These are phyloP conservation scores for Elasticomyces elasticus DNA, from an alignment of 495 filamentous ascomycete species.

Conservation along the genomic window DNA sequence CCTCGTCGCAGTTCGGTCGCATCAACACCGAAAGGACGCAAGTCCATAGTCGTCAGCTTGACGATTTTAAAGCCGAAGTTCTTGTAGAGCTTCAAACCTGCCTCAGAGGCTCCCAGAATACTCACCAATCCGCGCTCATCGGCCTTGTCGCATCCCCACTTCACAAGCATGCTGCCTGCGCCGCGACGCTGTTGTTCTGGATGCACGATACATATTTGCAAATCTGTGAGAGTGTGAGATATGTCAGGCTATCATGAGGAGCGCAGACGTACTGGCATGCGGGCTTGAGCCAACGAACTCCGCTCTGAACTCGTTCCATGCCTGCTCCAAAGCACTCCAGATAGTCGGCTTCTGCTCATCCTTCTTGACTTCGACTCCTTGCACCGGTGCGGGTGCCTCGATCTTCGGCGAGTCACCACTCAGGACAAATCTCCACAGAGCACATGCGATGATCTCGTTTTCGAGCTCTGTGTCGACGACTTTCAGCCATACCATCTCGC, in stretches of 20 bases:
- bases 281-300: conserved; percentile 2
- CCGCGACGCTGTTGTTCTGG: conserved; percentile 20
- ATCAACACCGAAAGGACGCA: conserved; percentile 12
- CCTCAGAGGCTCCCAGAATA: not conserved
- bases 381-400: not conserved
- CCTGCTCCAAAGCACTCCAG: not conserved
- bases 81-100: not conserved
- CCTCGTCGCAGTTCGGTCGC: conserved; percentile 5
- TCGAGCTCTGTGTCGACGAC: conserved; percentile 8
- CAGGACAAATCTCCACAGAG: conserved; percentile 11
- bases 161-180: conserved; percentile 15
- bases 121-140: not conserved
- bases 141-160: conserved; percentile 4
- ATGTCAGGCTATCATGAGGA: too few relatives aligned
- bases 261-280: conserved; percentile 4
- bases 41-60: not conserved
- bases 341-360: not conserved
- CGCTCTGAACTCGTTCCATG: not conserved
- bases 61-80: conserved; percentile 10
- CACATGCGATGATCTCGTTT: conserved; percentile 9
- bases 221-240: conserved; percentile 6
- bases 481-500: conserved; percentile 5
- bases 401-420: not conserved
- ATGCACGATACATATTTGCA: too few relatives aligned
- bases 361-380: not conserved